phyloP scores from a whole-genome alignment of 202 grass and related monocot species.

The Musa balbisiana region DNA sequence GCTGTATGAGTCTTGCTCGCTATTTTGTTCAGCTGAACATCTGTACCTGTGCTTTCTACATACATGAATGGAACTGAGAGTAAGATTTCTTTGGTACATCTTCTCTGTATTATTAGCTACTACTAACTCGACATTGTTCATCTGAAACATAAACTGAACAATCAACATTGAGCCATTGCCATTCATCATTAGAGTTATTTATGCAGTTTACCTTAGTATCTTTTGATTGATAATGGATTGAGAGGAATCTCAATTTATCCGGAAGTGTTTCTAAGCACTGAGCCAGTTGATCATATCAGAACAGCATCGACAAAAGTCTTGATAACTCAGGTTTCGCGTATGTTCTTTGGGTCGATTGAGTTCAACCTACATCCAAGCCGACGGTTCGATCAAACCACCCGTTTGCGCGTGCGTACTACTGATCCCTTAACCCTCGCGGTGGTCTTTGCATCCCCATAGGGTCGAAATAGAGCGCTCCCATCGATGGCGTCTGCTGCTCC shows the following conservation, averaged over 20 bases:
- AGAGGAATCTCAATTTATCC: not conserved
- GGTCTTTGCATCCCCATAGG: not conserved
- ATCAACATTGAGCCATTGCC: too few relatives aligned
- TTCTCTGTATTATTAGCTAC: not conserved
- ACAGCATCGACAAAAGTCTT: too few relatives aligned
- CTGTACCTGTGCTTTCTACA: not conserved
- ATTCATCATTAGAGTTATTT: not conserved
- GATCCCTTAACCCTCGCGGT: not conserved
- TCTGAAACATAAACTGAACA: not conserved
- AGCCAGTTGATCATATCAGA: too few relatives aligned
- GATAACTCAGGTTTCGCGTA: too few relatives aligned
- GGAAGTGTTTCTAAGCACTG: not conserved
- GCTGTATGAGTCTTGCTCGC: constrained; percentile 36
- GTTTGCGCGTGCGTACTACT: not conserved
- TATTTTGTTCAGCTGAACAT: not conserved
- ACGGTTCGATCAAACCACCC: not conserved
- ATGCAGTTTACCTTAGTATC: not conserved
- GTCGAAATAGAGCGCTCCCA: not conserved
- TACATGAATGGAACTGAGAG: not conserved
- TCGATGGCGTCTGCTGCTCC: not conserved
- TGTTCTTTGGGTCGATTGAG: too few relatives aligned
- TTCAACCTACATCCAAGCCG: too few relatives aligned
- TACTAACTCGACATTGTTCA: not conserved
- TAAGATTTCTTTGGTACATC: not conserved
- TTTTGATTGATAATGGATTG: not conserved